Base-by-base conservation (phyloP, 371 early-diverging fungal genomes). In the Rhizopus delemar region DNA sequence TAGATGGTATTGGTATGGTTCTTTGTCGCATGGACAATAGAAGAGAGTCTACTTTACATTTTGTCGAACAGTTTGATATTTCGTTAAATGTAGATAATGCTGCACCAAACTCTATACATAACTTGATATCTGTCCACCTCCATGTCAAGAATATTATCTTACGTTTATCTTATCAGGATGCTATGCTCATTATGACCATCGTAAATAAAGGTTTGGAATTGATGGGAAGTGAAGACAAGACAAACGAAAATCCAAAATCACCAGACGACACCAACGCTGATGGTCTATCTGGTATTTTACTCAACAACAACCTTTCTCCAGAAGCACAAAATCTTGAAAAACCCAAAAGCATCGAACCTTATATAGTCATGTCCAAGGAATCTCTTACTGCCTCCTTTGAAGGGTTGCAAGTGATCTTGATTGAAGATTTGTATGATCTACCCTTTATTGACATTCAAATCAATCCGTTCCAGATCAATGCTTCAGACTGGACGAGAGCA, bases 1-100 rank as follows among this genome's bases (percentile, higher is more conserved):
- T 94, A 34, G 85, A 92, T 16, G 85, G 91, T 32, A 81, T 95
- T 41, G 90, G 94, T 32, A 91, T 96, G 86, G 81, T 89, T 13
- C 76, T 98, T 48, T 97, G 96, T 78, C 86, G 86, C 28, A 93
- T 97, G 89, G 89, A 93, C 66, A 78, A 81, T 45, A 69, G 86
- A 12, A 79, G 82, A 5, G 88, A 89, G 41, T 92, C 95, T 0
- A 69, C 82, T 1, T 65, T 94, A 55, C 86, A 87, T 8, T 89
- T 96, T 56, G 86, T 97, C 50, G 90, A 96, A 53, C 86, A 89
- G 45, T 92, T 94, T 66, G 87, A 90, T 45, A 65, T 93, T 11
- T 78, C 82, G 2, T 45, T 90, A 11, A 78, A 80, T 0, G 80
- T 93, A 81, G 89, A 93, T 52, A 80, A 77, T 2, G 51, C 63